Percentiles rank a stretch among this genome's conserved stretches.
phyloP scores from a whole-genome alignment of 2,329 filamentous ascomycete genomes.

The Stachybotrys echinatus region DNA sequence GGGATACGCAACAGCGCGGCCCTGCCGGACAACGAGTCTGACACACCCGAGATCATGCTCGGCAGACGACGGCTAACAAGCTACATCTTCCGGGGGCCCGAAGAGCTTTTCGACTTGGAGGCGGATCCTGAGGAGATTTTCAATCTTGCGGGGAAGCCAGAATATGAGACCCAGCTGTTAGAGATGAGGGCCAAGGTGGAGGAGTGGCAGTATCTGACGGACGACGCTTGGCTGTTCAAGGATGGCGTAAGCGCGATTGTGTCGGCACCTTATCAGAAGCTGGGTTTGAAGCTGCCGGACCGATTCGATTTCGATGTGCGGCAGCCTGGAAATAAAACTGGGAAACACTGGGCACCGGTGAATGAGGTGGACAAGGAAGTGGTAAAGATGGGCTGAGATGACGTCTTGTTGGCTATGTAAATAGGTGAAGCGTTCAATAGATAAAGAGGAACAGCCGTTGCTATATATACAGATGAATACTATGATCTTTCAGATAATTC shows the following conservation, averaged over 20 bases:
- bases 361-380: too few species aligned
- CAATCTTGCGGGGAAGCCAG: constrained; percentile 19
- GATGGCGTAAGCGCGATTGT: constrained; percentile 2
- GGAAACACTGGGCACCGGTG: too few species aligned
- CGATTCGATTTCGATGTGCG: constrained; percentile 4
- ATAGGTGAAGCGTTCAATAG: too few species aligned
- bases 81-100: constrained; percentile 37
- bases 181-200: background rate
- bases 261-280: background rate
- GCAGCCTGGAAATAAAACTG: too few species aligned
- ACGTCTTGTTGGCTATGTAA: too few species aligned
- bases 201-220: constrained; percentile 2
- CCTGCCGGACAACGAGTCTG: too few species aligned
- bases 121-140: constrained; percentile 37
- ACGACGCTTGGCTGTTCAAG: constrained; percentile 1
- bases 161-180: background rate
- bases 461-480: too few species aligned
- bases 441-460: too few species aligned
- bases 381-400: too few species aligned
- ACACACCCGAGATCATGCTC: too few species aligned
- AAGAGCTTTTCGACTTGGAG: constrained; percentile 42
- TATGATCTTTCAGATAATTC: too few species aligned
- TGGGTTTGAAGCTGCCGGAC: constrained; percentile 1
- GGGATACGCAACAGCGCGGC: constrained; percentile 31
- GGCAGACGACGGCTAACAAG: constrained; percentile 32